Base-by-base conservation (phyloP, 1,139 yeast species). In the Sugiyamaella grinbergsii region DNA sequence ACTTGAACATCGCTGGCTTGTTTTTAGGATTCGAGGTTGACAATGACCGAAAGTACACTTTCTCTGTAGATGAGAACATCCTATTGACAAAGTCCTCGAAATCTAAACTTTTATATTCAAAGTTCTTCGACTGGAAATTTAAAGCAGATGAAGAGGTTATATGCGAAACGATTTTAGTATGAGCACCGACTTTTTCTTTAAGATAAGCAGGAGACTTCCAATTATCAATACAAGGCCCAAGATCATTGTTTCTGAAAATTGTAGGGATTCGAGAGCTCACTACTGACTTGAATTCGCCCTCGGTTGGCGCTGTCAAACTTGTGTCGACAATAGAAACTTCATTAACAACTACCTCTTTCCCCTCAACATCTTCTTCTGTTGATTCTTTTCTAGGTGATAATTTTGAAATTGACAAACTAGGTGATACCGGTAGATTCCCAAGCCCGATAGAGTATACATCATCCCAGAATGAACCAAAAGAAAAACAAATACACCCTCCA, bases 401-500 rank as follows among this genome's bases (percentile, higher is more conserved):
- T 15, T 42, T 38, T 6, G 16, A 20, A n/a, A 40, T 28, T 3
- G 37, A 15, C 6, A 41, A 19, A 11, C 16, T 38, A 11, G n/a
- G 22, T 32, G 20, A 29, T 29, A 13, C 6, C 22, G 22, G 19
- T 13, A 8, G 7, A 8, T 40, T 23, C 2, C 24, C 38, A 8
- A 53, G 20, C 7, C 49, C 34, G 6, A 62, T 28, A 3, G 61
- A 52, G 8, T 62, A 41, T 18, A 60, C 38, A 24, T 68, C 66
- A 54, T 81, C 84, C 76, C 83, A 83, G 42, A 75, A 79, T 24
- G 89, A 80, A 0, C 95, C 95, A 70, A 86, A 87, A 0, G 93
- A 85, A 62, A 85, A 87, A 64, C 95, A 87, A 1, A 86, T 89
- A 0, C 85, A 91, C 2, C 95, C 95, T 4, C 95, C 95, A 4